Evolutionary conservation across 768 basidiomycete species (phyloP).

Genomic region (Gloeopeniophorella convolvens): DNA sequence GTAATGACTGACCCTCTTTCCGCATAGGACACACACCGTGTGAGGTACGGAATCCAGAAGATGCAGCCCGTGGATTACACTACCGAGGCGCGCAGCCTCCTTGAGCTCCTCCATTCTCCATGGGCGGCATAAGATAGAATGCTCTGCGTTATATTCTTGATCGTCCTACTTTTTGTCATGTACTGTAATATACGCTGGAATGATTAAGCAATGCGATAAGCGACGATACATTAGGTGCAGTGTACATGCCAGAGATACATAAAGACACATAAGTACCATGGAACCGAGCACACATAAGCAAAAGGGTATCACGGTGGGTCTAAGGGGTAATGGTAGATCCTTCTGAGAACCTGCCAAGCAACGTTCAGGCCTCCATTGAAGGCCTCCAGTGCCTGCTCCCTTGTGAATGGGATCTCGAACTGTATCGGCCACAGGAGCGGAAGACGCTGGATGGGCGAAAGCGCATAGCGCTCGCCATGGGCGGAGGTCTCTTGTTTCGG

Average conservation of each 20-base stretch:
- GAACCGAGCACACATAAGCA: not conserved
- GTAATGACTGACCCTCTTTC: not conserved
- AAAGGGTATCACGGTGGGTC: conserved; percentile 34
- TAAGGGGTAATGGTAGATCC: conserved; percentile 51
- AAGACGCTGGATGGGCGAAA: conserved; percentile 26
- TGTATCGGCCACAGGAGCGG: conserved; percentile 26
- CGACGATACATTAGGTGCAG: too few species aligned
- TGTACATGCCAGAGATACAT: too few species aligned
- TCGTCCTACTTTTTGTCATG: not conserved
- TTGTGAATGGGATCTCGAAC: conserved; percentile 33
- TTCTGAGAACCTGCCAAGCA: conserved; percentile 44
- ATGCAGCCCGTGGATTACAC: conserved; percentile 62
- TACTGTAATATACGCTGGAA: conserved; percentile 1
- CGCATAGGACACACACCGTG: conserved; percentile 67
- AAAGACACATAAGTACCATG: too few species aligned
- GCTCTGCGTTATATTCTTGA: not conserved
- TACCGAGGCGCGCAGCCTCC: conserved; percentile 54
- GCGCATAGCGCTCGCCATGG: conserved; percentile 16
- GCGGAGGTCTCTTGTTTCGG: conserved; percentile 26
- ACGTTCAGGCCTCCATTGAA: conserved; percentile 35
- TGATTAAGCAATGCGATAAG: not conserved
- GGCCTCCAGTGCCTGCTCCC: conserved; percentile 26
- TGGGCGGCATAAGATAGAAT: conserved; percentile 39
- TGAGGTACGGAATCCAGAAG: conserved; percentile 75
- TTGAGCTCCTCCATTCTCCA: conserved; percentile 51